A percentile compares a stretch with the other conserved stretches of the same genome.
These are phyloP conservation scores for Skeletonema costatum DNA, from an alignment of 108 stramenopile genomes.

Conservation along the genomic window DNA sequence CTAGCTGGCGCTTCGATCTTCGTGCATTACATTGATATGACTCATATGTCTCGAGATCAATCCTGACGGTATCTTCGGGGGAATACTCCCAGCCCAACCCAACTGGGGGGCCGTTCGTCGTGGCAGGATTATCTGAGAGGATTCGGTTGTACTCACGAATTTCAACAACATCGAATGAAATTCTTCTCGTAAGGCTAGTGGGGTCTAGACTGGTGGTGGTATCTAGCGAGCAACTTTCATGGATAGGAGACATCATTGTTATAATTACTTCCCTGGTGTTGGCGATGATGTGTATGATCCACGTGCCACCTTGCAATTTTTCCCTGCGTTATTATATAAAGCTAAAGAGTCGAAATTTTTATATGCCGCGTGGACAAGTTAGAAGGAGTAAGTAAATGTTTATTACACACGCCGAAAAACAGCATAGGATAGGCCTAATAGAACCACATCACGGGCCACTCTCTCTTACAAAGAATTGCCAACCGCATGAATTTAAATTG, in stretches of 20 bases:
- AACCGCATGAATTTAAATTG: too few relatives aligned
- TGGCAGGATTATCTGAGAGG: constrained; percentile 55
- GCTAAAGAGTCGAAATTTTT: too few relatives aligned
- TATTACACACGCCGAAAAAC: too few relatives aligned
- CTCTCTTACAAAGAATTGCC: too few relatives aligned
- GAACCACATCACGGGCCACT: too few relatives aligned
- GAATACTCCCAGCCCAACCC: constrained; percentile 56
- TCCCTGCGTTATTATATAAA: not conserved
- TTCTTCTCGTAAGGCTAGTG: not conserved
- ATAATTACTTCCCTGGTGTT: not conserved
- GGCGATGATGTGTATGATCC: too few relatives aligned
- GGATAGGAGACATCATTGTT: not conserved
- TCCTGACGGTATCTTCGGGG: constrained; percentile 11
- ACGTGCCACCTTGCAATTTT: too few relatives aligned
- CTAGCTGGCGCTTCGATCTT: constrained; percentile 1
- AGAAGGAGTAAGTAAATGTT: too few relatives aligned
- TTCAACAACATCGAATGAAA: constrained; percentile 36
- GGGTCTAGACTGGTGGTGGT: too few relatives aligned
- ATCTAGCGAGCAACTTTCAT: not conserved
- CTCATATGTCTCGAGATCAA: constrained; percentile 51
- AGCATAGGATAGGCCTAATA: too few relatives aligned
- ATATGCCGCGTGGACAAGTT: too few relatives aligned
- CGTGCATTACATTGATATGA: not conserved
- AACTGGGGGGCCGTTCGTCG: constrained; percentile 52
- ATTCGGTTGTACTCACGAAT: constrained; percentile 55